A percentile compares a stretch with the other conserved stretches of the same genome.
These are phyloP conservation scores for Penicillium atrosanguineum DNA, from an alignment of 495 filamentous ascomycete genomes.

Conservation along the genomic window DNA sequence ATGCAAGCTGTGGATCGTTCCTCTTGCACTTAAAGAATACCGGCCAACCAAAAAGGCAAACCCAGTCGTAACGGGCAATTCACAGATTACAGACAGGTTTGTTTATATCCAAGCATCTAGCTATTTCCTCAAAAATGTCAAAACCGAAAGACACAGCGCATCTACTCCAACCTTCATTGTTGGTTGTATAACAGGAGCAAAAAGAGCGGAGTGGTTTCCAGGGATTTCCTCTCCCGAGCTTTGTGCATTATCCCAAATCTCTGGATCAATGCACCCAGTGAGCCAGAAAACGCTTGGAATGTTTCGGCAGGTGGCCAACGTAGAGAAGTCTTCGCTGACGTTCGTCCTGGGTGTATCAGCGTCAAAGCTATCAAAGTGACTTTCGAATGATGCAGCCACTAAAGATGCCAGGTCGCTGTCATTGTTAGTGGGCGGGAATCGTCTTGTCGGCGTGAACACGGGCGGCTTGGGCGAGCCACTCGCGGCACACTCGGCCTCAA, in stretches of 20 bases:
- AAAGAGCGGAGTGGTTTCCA: constrained; percentile 59
- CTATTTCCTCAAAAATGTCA: constrained; percentile 44
- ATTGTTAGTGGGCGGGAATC: constrained; percentile 47
- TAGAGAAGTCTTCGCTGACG: constrained; percentile 48
- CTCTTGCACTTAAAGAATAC: no score
- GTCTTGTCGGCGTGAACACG: constrained; percentile 39
- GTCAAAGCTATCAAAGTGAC: constrained; percentile 44
- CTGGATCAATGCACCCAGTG: constrained; percentile 41
- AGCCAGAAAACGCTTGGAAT: constrained; percentile 48
- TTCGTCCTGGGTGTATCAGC: constrained; percentile 32
- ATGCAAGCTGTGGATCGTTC: no score
- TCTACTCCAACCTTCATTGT: constrained; percentile 57
- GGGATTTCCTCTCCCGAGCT: constrained; percentile 30
- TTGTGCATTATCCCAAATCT: constrained; percentile 43
- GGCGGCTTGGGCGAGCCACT: constrained; percentile 46
- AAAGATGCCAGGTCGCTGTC: constrained; percentile 25
- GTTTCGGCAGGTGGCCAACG: constrained; percentile 33
- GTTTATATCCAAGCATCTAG: background rate
- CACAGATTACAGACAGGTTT: no score
- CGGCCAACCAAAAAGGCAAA: no score
- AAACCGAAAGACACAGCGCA: constrained; percentile 54
- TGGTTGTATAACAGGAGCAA: constrained; percentile 62
- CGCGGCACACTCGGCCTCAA: constrained; percentile 49
- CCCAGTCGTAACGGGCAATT: no score
- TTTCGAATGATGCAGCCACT: constrained; percentile 33